Conservation (phyloP, 1,284 basidiomycete species). For the Coniferiporia weirii region DNA sequence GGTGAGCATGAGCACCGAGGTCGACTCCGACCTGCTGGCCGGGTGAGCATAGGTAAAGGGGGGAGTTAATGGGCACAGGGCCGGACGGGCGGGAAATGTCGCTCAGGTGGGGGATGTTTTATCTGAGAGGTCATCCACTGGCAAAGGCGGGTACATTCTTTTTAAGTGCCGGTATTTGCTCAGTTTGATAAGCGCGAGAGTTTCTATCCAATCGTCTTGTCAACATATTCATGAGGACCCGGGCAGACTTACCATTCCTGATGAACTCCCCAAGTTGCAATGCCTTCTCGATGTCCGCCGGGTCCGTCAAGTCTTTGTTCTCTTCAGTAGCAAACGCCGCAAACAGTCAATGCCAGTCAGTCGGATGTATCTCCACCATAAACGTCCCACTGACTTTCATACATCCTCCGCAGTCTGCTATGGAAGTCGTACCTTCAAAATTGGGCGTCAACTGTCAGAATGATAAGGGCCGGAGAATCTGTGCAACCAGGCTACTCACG, state of each 20-base stretch:
- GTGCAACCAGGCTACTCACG: slow-evolving; percentile 40
- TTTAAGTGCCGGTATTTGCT: slow-evolving; percentile 84
- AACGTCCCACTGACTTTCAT: slow-evolving; percentile 51
- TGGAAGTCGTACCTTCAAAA: slow-evolving; percentile 66
- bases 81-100: no score
- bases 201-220: slow-evolving; percentile 47
- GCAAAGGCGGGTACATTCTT: slow-evolving; percentile 48
- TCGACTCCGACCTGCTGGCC: background rate
- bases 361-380: background rate
- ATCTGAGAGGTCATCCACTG: background rate
- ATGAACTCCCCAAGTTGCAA: slow-evolving; percentile 81
- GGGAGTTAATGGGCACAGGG: no score
- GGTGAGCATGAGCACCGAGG: no score
- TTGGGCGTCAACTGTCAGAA: slow-evolving; percentile 17
- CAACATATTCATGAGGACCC: background rate
- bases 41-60: background rate
- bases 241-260: slow-evolving; percentile 66
- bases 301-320: slow-evolving; percentile 65
- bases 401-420: slow-evolving; percentile 60
- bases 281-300: slow-evolving; percentile 72
- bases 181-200: slow-evolving; percentile 78
- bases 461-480: slow-evolving; percentile 13
- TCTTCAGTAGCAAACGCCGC: slow-evolving; percentile 39
- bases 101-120: background rate
- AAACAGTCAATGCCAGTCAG: background rate